Evolutionary conservation across 202 grass and related monocot genomes (phyloP), one percentile per base, ranked within the genome.

Genomic region (Setaria viridis): DNA sequence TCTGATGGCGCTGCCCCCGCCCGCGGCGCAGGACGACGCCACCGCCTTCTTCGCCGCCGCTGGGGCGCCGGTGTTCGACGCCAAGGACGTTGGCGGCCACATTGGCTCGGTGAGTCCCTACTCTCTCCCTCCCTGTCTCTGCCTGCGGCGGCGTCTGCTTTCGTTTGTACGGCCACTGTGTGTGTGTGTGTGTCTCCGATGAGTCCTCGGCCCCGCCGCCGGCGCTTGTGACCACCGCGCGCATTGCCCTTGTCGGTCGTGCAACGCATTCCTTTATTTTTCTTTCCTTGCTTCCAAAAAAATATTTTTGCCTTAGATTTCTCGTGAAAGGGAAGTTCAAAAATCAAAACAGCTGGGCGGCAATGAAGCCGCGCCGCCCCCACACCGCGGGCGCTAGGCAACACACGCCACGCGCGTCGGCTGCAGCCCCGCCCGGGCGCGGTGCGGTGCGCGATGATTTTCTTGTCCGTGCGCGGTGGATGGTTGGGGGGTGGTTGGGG

Each of bases 21-120:
- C 79, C 0, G 20, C 42, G 0, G 59, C 74, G 9, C 37, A 51
- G 12, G 73, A 50, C 32, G 83, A 74, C 9, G 47, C 67, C 39
- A 66, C 62, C 10, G 51, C 42, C 16, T 76, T 78, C 59, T 70
- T 94, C 51, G 50, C 50, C 16, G 39, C 57, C 67, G 74, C 73
- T 3, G 85, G 57, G 6, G 53, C 63, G 41, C 58, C 19, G 11
- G 85, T 11, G 8, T 81, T 88, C 69, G 82, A 71, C 25, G 42
- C 42, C 59, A 89, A 86, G 88, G 84, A 94, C 54, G 50, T 74
- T 16, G 87, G 82, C 47, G 85, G 63, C 9, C 86, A 94, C 79
- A 83, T 92, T 80, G 87, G 70, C 60, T 9, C 89, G 76, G 94
- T 97, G 85, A 89, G 94, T 50, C 60, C n/a, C 42, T 4, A 3